phyloP scores from a whole-genome alignment of 78 protist species.

The Goniomonas avonlea region DNA sequence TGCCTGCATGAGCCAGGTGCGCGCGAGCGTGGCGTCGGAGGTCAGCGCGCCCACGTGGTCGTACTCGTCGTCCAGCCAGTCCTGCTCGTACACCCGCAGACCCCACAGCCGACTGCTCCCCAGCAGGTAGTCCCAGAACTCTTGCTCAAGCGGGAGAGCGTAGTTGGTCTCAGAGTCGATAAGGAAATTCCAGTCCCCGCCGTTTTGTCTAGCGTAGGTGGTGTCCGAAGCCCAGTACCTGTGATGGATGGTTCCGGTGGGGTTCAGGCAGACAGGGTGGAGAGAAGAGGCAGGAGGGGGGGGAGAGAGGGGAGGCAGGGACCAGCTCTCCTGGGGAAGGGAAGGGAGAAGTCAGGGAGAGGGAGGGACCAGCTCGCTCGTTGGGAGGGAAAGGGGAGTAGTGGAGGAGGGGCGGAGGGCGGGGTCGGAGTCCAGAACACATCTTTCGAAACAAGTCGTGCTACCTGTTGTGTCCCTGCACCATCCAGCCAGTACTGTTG shows the following conservation, averaged over 20 bases:
- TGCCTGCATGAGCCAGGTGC: neutral
- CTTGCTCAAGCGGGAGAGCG: constrained; percentile 34
- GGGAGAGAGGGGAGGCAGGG: too few species aligned
- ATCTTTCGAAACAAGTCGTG: too few species aligned
- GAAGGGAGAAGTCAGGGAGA: too few species aligned
- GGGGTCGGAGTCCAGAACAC: too few species aligned
- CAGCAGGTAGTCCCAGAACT: constrained; percentile 44
- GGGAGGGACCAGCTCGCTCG: too few species aligned
- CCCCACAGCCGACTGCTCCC: constrained; percentile 27
- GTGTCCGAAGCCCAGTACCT: constrained; percentile 39
- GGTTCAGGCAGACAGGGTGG: too few species aligned
- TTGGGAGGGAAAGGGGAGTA: too few species aligned
- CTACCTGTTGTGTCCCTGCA: constrained; percentile 50
- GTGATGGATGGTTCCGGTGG: too few species aligned
- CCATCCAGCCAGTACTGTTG: constrained; percentile 31
- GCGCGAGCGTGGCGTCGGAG: too few species aligned
- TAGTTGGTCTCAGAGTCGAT: neutral
- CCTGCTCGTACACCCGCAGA: constrained; percentile 49
- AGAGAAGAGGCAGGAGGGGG: too few species aligned
- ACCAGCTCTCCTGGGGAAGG: too few species aligned
- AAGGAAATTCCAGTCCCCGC: constrained; percentile 30
- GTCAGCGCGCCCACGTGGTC: neutral
- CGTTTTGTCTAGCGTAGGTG: constrained; percentile 36
- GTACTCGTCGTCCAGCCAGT: constrained; percentile 46
- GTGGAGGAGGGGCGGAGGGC: too few species aligned